phyloP scores from a whole-genome alignment of 208 protist genomes.

The Leishmania aethiopica region DNA sequence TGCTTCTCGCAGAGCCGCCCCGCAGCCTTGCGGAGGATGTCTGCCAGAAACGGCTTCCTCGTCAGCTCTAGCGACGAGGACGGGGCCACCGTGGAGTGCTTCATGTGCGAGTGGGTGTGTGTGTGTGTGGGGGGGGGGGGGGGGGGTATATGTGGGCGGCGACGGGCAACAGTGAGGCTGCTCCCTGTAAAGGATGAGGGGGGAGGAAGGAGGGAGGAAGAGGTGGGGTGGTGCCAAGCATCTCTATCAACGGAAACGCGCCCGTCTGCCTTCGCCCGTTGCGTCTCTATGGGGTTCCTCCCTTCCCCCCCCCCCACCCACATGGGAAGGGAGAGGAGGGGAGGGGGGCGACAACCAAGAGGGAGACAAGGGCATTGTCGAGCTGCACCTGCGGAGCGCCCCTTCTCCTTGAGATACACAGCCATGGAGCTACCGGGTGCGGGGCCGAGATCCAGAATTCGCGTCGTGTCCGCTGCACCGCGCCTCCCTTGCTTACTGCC shows the following conservation, averaged over 20 bases:
- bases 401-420: neutral
- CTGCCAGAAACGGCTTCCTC: slow-evolving; percentile 24
- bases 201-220: neutral
- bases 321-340: neutral
- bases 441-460: neutral
- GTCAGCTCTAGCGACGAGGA: slow-evolving; percentile 24
- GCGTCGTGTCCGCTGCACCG: neutral
- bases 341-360: neutral
- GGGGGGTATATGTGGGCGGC: neutral
- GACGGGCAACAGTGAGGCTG: neutral
- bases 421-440: neutral
- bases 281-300: neutral
- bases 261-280: neutral
- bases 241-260: neutral
- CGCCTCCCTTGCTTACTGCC: neutral
- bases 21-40: slow-evolving; percentile 59
- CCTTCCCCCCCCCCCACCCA: neutral
- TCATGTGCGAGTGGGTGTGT: neutral
- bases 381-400: neutral
- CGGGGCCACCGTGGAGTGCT: slow-evolving; percentile 2
- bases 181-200: neutral
- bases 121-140: neutral
- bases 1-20: slow-evolving; percentile 71
- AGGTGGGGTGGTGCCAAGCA: neutral
- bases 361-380: neutral